Conservation (phyloP, 805 yeast genomes). For the Ogataea trehaloabstinens region DNA sequence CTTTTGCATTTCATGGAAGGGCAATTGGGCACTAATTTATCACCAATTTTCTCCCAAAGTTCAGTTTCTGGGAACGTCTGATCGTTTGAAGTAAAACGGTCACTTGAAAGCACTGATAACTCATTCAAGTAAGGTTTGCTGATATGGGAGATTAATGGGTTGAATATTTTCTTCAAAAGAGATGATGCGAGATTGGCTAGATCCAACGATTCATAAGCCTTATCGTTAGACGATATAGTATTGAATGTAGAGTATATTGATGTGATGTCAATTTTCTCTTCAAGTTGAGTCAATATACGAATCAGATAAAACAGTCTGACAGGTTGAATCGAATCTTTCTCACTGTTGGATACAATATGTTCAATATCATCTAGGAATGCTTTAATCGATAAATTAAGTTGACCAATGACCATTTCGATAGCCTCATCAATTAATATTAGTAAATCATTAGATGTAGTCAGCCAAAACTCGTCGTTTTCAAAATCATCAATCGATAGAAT, state of each 20-base stretch:
- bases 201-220: conserved; percentile 10
- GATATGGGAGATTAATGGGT: conserved; percentile 10
- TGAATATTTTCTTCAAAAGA: conserved; percentile 11
- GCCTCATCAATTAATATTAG: conserved; percentile 16
- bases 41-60: conserved; percentile 19
- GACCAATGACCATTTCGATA: conserved; percentile 10
- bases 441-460: conserved; percentile 8
- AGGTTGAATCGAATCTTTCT: conserved; percentile 5
- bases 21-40: conserved; percentile 17
- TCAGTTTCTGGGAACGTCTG: conserved; percentile 17
- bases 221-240: conserved; percentile 2
- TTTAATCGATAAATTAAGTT: conserved; percentile 17
- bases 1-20: conserved; percentile 24
- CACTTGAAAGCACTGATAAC: conserved; percentile 7
- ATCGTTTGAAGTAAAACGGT: conserved; percentile 11
- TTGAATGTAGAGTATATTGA: conserved; percentile 14
- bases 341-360: conserved; percentile 1
- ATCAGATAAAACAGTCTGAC: conserved; percentile 24
- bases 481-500: conserved; percentile 35
- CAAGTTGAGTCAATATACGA: conserved; percentile 24
- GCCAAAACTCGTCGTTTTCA: conserved; percentile 35
- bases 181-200: conserved; percentile 15
- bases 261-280: conserved; percentile 20
- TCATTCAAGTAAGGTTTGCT: conserved; percentile 8
- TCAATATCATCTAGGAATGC: conserved; percentile 16